Evolutionary conservation across 2,329 filamentous ascomycete genomes (phyloP), one percentile per base, ranked within the genome.

Genomic region (Hypoxylon sp.): DNA sequence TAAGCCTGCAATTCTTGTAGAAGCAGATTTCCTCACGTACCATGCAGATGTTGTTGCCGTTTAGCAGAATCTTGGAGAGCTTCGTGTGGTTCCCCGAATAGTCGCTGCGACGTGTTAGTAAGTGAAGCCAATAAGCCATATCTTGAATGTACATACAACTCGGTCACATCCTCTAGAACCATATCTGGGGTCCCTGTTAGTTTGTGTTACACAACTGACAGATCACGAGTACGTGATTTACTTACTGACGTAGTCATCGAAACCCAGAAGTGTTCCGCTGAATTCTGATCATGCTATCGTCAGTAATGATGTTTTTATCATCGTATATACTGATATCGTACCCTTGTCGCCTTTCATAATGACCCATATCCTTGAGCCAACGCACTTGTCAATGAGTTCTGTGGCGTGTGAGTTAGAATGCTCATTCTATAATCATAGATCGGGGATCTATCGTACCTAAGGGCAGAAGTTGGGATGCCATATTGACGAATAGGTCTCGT

Each of bases 41-140:
- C 96, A 99, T 99, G 92, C 95, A 98, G 72, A 99, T 94, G 78
- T 98, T 98, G 84, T 99, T 99, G 63, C 96, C 96, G 77, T 99
- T 99, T 42, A 99, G 84, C 46, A 99, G 83, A 69, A 99, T 97
- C 86, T 98, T 98, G 57, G 94, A 88, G 44, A 99, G 88, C 81
- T 97, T 97, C 50, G 90, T 92, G 81, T 95, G 91, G 75, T 92
- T 90, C 69, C 95, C 95, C 4, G 91, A 91, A 82, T 97, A 97
- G 82, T 99, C 96, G 79, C 95, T 98, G 58, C 5, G 3, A 44
- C n/a, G 5, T 14, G 50, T 78, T 78, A 76, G 78, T 44, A 47
- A n/a, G 22, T 35, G 37, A 39, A 51, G 8, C n/a, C 4, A 9
- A 29, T 54, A 44, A 46, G n/a, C n/a, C 5, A 48, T 37, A 29